Evolutionary conservation across 2,329 filamentous ascomycete species (phyloP), one percentile per base, ranked within the genome.

Genomic region (Lanzia echinophila): DNA sequence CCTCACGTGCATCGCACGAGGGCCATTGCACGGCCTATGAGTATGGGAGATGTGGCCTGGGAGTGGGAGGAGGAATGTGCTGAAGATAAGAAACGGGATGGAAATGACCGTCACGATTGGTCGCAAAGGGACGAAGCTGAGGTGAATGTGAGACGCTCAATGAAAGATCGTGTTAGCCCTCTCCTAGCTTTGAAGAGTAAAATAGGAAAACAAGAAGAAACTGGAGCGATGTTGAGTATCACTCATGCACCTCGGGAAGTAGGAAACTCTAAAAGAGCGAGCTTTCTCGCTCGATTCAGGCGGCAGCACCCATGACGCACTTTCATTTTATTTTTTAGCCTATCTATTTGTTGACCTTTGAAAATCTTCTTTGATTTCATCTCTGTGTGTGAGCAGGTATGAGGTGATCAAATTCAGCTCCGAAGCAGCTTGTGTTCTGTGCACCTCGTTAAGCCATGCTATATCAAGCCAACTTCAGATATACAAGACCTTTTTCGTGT

Each of bases 41-140:
- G 63, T 34, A 62, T 59, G 12, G 60, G 61, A 10, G 62, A 65
- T 56, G 33, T 60, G 3, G 52, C 59, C 19, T 61, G 57, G 57
- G 60, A 62, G 4, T 52, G 61, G 28, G 53, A 56, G n/a, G 59
- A 58, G n/a, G 42, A 33, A 28, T 13, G 4, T 28, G 4, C 22
- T 8, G 45, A 46, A 51, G 46, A 44, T 12, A 31, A 15, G 19
- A 53, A 42, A 22, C 44, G 50, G 38, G 43, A 43, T 15, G 44
- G 7, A 24, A 57, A 63, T 41, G 61, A 65, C 45, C 53, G 62
- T 19, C 60, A 62, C 47, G 79, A 83, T 65, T 84, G 81, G 81
- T 77, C 77, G 31, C 79, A 83, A 63, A 76, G 73, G 60, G 79
- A 82, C 57, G 77, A 82, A 65, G 55, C 60, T 13, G 57, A 54